These are phyloP conservation scores for Apiotrichum gracile DNA, from an alignment of 1,284 basidiomycete species.

Conservation along the genomic window DNA sequence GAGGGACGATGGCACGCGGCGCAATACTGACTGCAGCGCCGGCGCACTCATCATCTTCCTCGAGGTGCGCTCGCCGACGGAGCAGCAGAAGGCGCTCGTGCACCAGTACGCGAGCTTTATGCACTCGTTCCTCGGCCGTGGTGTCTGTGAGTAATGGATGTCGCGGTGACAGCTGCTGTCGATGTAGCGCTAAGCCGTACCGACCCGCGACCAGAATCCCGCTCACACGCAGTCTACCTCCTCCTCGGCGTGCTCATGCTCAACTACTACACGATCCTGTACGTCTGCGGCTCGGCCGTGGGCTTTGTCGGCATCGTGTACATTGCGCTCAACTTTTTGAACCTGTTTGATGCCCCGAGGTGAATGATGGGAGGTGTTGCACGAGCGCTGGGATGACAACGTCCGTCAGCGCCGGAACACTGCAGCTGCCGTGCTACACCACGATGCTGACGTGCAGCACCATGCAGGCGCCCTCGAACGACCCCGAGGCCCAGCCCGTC, in stretches of 20 bases:
- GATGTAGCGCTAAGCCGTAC: neutral
- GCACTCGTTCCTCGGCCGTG: slow-evolving; percentile 46
- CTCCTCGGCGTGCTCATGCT: slow-evolving; percentile 46
- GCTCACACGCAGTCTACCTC: slow-evolving; percentile 38
- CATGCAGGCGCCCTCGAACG: slow-evolving; percentile 29
- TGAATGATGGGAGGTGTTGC: slow-evolving; percentile 19
- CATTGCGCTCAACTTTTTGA: slow-evolving; percentile 42
- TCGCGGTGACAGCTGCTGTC: neutral
- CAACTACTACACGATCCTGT: slow-evolving; percentile 45
- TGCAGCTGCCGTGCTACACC: neutral
- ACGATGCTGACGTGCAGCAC: slow-evolving; percentile 19
- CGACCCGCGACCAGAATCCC: neutral
- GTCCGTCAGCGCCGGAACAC: neutral
- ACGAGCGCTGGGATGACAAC: neutral
- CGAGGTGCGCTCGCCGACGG: slow-evolving; percentile 39
- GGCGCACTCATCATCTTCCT: slow-evolving; percentile 41
- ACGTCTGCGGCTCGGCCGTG: slow-evolving; percentile 42
- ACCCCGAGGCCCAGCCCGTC: slow-evolving; percentile 35
- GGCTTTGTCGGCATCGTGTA: slow-evolving; percentile 40
- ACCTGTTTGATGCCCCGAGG: slow-evolving; percentile 43
- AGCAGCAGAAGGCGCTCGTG: slow-evolving; percentile 41
- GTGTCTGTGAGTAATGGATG: slow-evolving; percentile 44
- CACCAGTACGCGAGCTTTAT: slow-evolving; percentile 47
- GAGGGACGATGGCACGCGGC: too few relatives aligned
- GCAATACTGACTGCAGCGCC: slow-evolving; percentile 17